phyloP scores from a whole-genome alignment of 2,329 filamentous ascomycete genomes.

The Furcasterigmium sp. region DNA sequence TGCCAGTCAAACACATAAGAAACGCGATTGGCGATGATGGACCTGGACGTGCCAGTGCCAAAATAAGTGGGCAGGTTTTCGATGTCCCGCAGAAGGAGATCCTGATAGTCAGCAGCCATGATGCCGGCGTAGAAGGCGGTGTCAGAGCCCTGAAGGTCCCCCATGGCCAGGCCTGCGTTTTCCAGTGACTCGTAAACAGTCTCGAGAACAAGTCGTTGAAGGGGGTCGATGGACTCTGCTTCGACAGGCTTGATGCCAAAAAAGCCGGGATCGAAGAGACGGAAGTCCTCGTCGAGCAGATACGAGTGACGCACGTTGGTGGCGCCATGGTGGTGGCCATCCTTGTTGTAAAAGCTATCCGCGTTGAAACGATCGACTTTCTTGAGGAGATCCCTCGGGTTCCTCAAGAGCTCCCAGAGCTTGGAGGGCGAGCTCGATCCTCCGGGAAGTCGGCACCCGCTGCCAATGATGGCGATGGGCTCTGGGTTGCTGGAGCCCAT shows the following conservation, averaged over 20 bases:
- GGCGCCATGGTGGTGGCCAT: no score
- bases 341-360: no score
- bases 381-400: no score
- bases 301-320: no score
- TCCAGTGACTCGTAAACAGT: conserved; percentile 36
- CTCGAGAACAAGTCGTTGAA: conserved; percentile 33
- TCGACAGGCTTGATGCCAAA: conserved; percentile 33
- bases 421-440: no score
- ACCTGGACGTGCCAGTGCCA: conserved; percentile 23
- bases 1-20: conserved; percentile 11
- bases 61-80: conserved; percentile 8
- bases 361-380: no score
- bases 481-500: no score
- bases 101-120: conserved; percentile 17
- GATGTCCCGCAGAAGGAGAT: conserved; percentile 10
- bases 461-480: no score
- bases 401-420: no score
- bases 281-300: conserved; percentile 10
- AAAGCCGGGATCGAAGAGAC: conserved; percentile 30
- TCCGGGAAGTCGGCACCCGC: no score
- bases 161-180: conserved; percentile 24
- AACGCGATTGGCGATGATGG: conserved; percentile 22
- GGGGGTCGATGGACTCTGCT: conserved; percentile 34
- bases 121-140: conserved; percentile 22
- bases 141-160: conserved; percentile 16